Percentiles rank a stretch among this genome's conserved stretches.
Conservation (phyloP, 225 moss, liverwort and hornwort species). For the Bryum argenteum region DNA sequence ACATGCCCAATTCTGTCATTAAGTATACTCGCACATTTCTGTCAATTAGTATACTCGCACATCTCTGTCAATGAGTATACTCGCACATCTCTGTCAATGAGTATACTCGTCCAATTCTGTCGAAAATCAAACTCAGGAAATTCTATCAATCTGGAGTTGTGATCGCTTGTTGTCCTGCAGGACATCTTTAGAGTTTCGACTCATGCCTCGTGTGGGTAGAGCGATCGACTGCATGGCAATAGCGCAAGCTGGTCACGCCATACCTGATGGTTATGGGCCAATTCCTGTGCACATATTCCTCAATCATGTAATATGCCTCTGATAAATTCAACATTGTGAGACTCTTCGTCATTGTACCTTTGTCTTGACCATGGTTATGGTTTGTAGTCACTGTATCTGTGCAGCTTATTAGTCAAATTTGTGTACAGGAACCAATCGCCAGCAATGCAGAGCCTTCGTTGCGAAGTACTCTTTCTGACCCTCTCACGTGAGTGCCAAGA, state of each 20-base stretch:
- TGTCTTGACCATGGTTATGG: slow-evolving; percentile 18
- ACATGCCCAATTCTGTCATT: too few species aligned
- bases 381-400: slow-evolving; percentile 11
- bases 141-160: slow-evolving; percentile 3
- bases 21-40: too few species aligned
- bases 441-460: slow-evolving; percentile 70
- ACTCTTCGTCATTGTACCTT: slow-evolving; percentile 16
- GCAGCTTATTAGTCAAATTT: slow-evolving; percentile 25
- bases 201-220: slow-evolving; percentile 87
- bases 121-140: background rate
- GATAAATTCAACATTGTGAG: slow-evolving; percentile 58
- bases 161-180: slow-evolving; percentile 42
- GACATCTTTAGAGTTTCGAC: slow-evolving; percentile 85
- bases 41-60: too few species aligned
- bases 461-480: slow-evolving; percentile 80
- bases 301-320: slow-evolving; percentile 69
- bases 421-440: slow-evolving; percentile 66
- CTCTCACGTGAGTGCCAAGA: slow-evolving; percentile 71
- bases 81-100: too few species aligned
- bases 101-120: too few species aligned
- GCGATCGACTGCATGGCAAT: slow-evolving; percentile 86
- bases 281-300: slow-evolving; percentile 85
- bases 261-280: slow-evolving; percentile 79
- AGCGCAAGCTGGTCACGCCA: slow-evolving; percentile 81
- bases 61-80: too few species aligned